These are phyloP conservation scores for Lizonia empirigonia DNA, from an alignment of 2,329 filamentous ascomycete genomes.

Conservation along the genomic window DNA sequence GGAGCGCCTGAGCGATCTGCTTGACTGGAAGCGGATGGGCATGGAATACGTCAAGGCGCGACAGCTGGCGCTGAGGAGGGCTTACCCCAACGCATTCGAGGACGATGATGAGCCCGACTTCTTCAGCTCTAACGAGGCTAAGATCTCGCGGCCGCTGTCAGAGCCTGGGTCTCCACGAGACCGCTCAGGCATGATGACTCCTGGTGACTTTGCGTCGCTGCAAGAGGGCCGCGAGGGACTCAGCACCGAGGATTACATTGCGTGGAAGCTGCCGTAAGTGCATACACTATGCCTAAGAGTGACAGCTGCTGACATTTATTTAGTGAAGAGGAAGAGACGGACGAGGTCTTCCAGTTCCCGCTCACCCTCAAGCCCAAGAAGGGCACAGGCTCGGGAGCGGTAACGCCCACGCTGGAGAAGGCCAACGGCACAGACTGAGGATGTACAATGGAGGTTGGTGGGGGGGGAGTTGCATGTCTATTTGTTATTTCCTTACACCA, in stretches of 20 bases:
- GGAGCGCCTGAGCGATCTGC: constrained; percentile 88
- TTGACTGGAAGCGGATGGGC: constrained; percentile 99
- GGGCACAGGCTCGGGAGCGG: constrained; percentile 38
- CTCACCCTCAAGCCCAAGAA: constrained; percentile 65
- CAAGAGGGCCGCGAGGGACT: constrained; percentile 93
- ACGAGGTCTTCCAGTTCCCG: constrained; percentile 75
- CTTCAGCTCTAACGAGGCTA: constrained; percentile 90
- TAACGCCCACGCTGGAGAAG: constrained; percentile 35
- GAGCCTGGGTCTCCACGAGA: constrained; percentile 92
- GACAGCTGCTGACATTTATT: constrained; percentile 36
- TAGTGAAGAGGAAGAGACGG: constrained; percentile 86
- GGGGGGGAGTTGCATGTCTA: constrained; percentile 11
- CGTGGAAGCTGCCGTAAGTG: constrained; percentile 97
- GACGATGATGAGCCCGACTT: constrained; percentile 81
- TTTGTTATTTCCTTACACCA: constrained; percentile 7
- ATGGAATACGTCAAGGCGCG: constrained; percentile 99
- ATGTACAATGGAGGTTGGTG: constrained; percentile 4
- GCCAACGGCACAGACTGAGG: constrained; percentile 37
- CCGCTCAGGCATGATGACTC: constrained; percentile 96
- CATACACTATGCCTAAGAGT: neutral
- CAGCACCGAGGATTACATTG: constrained; percentile 95
- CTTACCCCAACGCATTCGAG: constrained; percentile 86
- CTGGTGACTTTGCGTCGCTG: constrained; percentile 93
- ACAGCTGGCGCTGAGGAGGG: constrained; percentile 86
- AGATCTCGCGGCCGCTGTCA: constrained; percentile 92